These are phyloP conservation scores for Pseudogymnoascus sp. DNA, from an alignment of 2,329 filamentous ascomycete genomes.

Conservation along the genomic window DNA sequence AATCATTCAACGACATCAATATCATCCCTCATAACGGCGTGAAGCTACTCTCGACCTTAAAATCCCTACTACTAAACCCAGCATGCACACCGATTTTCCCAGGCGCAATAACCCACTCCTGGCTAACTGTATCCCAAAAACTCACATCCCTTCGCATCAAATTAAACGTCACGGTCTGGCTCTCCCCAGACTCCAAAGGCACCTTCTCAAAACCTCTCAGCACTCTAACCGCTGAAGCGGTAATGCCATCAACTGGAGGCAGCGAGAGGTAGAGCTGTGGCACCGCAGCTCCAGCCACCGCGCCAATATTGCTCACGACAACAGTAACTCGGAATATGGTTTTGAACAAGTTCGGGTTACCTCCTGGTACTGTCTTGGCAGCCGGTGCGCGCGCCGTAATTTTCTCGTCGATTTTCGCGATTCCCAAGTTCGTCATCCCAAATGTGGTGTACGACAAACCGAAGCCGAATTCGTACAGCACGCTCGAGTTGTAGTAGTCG, in stretches of 20 bases:
- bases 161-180: slow-evolving; percentile 39
- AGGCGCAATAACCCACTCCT: slow-evolving; percentile 60
- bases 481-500: slow-evolving; percentile 49
- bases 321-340: slow-evolving; percentile 46
- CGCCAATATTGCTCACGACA: slow-evolving; percentile 59
- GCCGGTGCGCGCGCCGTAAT: not conserved
- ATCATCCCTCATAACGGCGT: not conserved
- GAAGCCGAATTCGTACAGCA: slow-evolving; percentile 72
- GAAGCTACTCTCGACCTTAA: slow-evolving; percentile 12
- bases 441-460: slow-evolving; percentile 76
- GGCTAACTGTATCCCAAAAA: slow-evolving; percentile 59
- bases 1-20: not conserved
- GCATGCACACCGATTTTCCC: slow-evolving; percentile 33
- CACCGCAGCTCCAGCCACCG: slow-evolving; percentile 55
- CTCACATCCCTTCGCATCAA: slow-evolving; percentile 64
- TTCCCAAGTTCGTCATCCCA: slow-evolving; percentile 37
- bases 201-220: slow-evolving; percentile 59
- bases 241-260: slow-evolving; percentile 22
- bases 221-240: slow-evolving; percentile 7
- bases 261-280: slow-evolving; percentile 52
- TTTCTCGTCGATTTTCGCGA: slow-evolving; percentile 25
- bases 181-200: slow-evolving; percentile 39
- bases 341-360: slow-evolving; percentile 28
- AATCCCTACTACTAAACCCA: slow-evolving; percentile 28
- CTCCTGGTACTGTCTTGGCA: slow-evolving; percentile 20